phyloP scores from a whole-genome alignment of 192 early-diverging fungal species.

The Mortierella claussenii region DNA sequence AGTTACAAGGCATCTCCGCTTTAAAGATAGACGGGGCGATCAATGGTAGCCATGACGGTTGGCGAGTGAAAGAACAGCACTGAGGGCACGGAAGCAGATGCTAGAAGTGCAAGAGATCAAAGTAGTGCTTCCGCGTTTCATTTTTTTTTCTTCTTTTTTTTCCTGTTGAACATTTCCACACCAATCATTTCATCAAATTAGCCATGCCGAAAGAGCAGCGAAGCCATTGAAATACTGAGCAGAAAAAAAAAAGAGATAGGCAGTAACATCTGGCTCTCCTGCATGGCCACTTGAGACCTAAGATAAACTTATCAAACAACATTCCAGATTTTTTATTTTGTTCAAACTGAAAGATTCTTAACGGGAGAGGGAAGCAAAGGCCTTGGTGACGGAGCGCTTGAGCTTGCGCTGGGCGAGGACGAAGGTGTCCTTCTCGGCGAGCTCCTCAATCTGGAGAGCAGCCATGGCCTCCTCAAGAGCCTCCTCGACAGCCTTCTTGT shows the following conservation, averaged over 20 bases:
- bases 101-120: too few relatives aligned
- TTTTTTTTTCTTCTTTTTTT: too few relatives aligned
- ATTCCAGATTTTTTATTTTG: conserved; percentile 25
- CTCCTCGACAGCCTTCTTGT: conserved; percentile 76
- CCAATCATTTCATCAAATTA: too few relatives aligned
- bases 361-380: conserved; percentile 69
- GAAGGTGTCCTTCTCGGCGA: conserved; percentile 69
- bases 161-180: too few relatives aligned
- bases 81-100: too few relatives aligned
- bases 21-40: too few relatives aligned
- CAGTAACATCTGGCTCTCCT: too few relatives aligned
- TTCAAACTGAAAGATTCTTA: conserved; percentile 17
- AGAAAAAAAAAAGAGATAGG: background rate
- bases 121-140: too few relatives aligned
- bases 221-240: background rate
- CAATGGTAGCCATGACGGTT: too few relatives aligned
- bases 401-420: conserved; percentile 77
- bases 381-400: conserved; percentile 74
- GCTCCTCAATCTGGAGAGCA: conserved; percentile 72
- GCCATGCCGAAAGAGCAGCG: background rate
- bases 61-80: too few relatives aligned
- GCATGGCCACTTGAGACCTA: too few relatives aligned
- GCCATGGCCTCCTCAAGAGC: conserved; percentile 83
- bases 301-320: conserved; percentile 1
- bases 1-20: too few relatives aligned